These are phyloP conservation scores for Platanthera zijinensis DNA, from an alignment of 106 monocot genomes.

Conservation along the genomic window DNA sequence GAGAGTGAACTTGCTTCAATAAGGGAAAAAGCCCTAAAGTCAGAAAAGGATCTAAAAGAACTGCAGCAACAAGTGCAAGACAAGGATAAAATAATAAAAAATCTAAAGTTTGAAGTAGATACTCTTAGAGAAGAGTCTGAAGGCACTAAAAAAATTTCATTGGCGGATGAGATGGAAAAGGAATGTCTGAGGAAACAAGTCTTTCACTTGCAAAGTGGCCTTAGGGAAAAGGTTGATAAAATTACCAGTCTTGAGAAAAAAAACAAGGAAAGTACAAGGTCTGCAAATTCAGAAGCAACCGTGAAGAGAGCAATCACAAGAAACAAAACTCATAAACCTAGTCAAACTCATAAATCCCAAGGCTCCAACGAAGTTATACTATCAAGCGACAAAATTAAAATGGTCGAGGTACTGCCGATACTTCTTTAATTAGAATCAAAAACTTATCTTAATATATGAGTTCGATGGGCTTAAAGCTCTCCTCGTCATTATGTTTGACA, in stretches of 20 bases:
- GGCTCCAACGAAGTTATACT: constrained; percentile 11
- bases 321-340: constrained; percentile 17
- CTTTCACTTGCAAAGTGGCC: constrained; percentile 19
- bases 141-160: constrained; percentile 27
- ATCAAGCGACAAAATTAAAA: constrained; percentile 17
- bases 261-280: constrained; percentile 17
- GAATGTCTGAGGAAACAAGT: constrained; percentile 40
- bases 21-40: constrained; percentile 25
- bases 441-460: not conserved
- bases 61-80: constrained; percentile 25
- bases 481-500: constrained; percentile 1
- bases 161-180: constrained; percentile 38
- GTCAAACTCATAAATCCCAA: constrained; percentile 1
- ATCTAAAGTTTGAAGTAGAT: constrained; percentile 33
- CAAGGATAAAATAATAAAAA: constrained; percentile 33
- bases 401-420: constrained; percentile 17
- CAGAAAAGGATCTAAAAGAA: constrained; percentile 26
- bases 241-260: constrained; percentile 23
- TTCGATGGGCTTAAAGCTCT: not conserved
- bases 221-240: constrained; percentile 28
- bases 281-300: constrained; percentile 5
- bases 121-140: constrained; percentile 24
- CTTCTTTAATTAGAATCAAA: not conserved
- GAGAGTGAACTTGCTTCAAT: constrained; percentile 23
- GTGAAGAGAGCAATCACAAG: constrained; percentile 14